Evolutionary conservation across 2,329 filamentous ascomycete species (phyloP).

Genomic region (Helotiales sp.): DNA sequence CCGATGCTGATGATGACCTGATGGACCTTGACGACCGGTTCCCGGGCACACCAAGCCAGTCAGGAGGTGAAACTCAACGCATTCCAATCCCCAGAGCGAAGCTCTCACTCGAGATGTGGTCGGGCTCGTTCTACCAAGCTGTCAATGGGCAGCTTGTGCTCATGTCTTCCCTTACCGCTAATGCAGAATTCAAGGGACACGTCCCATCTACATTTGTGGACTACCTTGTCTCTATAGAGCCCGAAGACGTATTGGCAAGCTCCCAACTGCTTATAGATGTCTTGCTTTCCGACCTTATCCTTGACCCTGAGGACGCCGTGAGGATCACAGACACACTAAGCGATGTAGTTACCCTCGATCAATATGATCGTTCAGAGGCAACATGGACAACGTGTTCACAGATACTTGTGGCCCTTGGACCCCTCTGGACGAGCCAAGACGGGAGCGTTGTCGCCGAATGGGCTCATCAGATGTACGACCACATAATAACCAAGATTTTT

Average conservation of each 20-base stretch:
- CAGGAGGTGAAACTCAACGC: conserved; percentile 38
- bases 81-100: conserved; percentile 43
- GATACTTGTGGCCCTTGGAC: conserved; percentile 54
- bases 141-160: conserved; percentile 27
- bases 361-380: conserved; percentile 73
- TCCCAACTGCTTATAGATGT: conserved; percentile 51
- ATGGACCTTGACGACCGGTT: conserved; percentile 70
- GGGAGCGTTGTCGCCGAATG: conserved; percentile 60
- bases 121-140: conserved; percentile 27
- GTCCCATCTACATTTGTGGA: conserved; percentile 53
- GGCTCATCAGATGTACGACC: conserved; percentile 75
- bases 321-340: conserved; percentile 53
- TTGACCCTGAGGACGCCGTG: conserved; percentile 47
- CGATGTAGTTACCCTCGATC: conserved; percentile 52
- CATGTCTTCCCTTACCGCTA: conserved; percentile 22
- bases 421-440: conserved; percentile 26
- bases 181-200: conserved; percentile 37
- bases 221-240: conserved; percentile 47
- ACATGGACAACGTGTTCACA: conserved; percentile 68
- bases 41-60: conserved; percentile 57
- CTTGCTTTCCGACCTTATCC: conserved; percentile 53
- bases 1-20: conserved; percentile 43
- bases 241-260: conserved; percentile 56
- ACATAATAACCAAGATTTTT: conserved; percentile 69
- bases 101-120: conserved; percentile 28